Evolutionary conservation across 495 filamentous ascomycete genomes (phyloP).

Genomic region (Aspergillus panamensis): DNA sequence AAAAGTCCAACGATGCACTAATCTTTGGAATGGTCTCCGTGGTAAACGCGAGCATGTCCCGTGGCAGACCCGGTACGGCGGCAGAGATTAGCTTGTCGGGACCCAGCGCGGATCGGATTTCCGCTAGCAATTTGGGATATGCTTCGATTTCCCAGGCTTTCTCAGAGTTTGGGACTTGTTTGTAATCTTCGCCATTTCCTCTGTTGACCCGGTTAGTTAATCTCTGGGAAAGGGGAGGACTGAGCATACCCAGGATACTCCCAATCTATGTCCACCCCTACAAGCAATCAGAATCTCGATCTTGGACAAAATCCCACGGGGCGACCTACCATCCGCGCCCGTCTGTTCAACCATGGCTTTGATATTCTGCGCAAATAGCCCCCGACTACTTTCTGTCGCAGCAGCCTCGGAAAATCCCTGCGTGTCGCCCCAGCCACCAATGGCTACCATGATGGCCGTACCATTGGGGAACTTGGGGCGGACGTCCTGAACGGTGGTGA

Average conservation of each 20-base stretch:
- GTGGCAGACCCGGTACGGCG: conserved; percentile 62
- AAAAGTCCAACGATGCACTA: conserved; percentile 61
- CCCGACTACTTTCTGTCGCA: conserved; percentile 46
- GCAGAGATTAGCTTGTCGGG: conserved; percentile 60
- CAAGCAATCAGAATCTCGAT: neutral
- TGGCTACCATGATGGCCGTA: conserved; percentile 62
- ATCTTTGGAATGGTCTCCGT: conserved; percentile 57
- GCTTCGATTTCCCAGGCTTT: conserved; percentile 60
- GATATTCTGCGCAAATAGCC: conserved; percentile 60
- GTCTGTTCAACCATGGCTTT: conserved; percentile 58
- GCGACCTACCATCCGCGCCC: conserved; percentile 58
- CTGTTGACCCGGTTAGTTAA: conserved; percentile 23
- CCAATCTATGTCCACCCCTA: conserved; percentile 68
- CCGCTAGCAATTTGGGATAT: conserved; percentile 59
- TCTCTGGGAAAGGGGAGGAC: neutral
- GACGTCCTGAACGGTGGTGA: conserved; percentile 59
- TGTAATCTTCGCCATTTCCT: conserved; percentile 77
- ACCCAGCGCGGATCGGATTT: conserved; percentile 57
- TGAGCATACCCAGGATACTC: conserved; percentile 58
- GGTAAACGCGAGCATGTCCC: conserved; percentile 73
- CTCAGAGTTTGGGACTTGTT: conserved; percentile 56
- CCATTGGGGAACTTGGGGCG: conserved; percentile 52
- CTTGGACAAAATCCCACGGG: neutral
- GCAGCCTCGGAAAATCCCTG: conserved; percentile 58
- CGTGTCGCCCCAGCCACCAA: conserved; percentile 73